These are phyloP conservation scores for Xerocomus subilludens DNA, from an alignment of 1,284 basidiomycete species.

Conservation along the genomic window DNA sequence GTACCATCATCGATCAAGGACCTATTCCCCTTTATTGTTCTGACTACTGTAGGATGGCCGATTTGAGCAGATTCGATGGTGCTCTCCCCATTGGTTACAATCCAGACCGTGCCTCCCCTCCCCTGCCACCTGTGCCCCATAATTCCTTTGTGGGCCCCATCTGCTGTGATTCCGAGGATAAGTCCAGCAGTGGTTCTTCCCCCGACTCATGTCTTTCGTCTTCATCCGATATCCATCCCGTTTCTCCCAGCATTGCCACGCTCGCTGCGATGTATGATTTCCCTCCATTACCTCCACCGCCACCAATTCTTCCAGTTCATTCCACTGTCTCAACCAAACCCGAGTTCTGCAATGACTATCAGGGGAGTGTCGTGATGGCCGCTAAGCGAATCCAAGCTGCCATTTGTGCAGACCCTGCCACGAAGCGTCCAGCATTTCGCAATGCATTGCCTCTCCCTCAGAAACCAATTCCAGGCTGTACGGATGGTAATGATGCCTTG, in stretches of 20 bases:
- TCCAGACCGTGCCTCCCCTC: constrained; percentile 57
- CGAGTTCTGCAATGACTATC: constrained; percentile 58
- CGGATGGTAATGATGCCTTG: constrained; percentile 73
- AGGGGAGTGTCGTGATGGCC: constrained; percentile 74
- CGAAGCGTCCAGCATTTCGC: constrained; percentile 47
- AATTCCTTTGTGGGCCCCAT: constrained; percentile 52
- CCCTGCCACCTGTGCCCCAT: constrained; percentile 57
- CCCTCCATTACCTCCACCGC: constrained; percentile 64
- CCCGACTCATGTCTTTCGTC: constrained; percentile 56
- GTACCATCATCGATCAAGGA: constrained; percentile 77
- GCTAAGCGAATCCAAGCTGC: constrained; percentile 65
- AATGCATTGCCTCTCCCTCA: constrained; percentile 49
- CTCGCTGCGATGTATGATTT: constrained; percentile 68
- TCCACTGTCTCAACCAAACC: constrained; percentile 34
- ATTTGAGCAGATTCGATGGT: constrained; percentile 60
- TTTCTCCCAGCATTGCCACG: constrained; percentile 61
- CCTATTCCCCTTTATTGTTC: constrained; percentile 83
- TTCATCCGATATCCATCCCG: constrained; percentile 43
- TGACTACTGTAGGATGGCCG: constrained; percentile 72
- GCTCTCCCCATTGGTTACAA: constrained; percentile 61
- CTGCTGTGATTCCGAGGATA: constrained; percentile 56
- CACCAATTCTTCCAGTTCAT: constrained; percentile 55
- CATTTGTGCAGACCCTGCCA: constrained; percentile 57
- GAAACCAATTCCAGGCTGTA: constrained; percentile 73
- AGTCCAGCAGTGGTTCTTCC: constrained; percentile 57